A percentile compares a stretch with the other conserved stretches of the same genome.
These are phyloP conservation scores for Quercus parvula DNA, from an alignment of 306 rosid species.

Conservation along the genomic window DNA sequence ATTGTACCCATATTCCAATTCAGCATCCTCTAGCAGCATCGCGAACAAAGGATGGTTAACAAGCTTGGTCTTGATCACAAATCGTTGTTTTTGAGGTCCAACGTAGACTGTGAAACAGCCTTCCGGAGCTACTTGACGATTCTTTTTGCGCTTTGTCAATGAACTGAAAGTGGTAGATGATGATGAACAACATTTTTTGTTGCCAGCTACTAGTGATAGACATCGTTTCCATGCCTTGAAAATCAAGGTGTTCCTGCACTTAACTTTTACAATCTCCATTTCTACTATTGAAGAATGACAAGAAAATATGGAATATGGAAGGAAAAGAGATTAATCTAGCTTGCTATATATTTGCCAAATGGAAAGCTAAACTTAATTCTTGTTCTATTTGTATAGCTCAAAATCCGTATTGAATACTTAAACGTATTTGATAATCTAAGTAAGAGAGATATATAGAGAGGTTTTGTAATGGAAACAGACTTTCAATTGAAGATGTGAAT, in stretches of 20 bases:
- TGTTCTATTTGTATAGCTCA: neutral
- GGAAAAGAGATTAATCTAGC: neutral
- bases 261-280: slow-evolving; percentile 33
- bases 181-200: neutral
- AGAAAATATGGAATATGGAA: neutral
- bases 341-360: neutral
- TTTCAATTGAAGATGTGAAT: too few species aligned
- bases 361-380: neutral
- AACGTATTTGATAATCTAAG: neutral
- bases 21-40: slow-evolving; percentile 59
- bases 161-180: neutral
- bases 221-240: slow-evolving; percentile 38
- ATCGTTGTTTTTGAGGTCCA: slow-evolving; percentile 48
- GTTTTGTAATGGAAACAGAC: neutral
- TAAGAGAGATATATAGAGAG: neutral
- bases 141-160: slow-evolving; percentile 2
- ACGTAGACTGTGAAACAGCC: slow-evolving; percentile 65
- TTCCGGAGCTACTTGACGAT: slow-evolving; percentile 18
- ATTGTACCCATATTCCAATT: slow-evolving; percentile 50
- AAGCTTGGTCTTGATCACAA: slow-evolving; percentile 40
- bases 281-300: neutral
- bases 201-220: slow-evolving; percentile 9
- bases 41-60: slow-evolving; percentile 59
- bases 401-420: neutral
- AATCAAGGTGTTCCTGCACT: slow-evolving; percentile 29